Base-by-base conservation (phyloP, 768 basidiomycete genomes). In the Phylloporus scabripes region DNA sequence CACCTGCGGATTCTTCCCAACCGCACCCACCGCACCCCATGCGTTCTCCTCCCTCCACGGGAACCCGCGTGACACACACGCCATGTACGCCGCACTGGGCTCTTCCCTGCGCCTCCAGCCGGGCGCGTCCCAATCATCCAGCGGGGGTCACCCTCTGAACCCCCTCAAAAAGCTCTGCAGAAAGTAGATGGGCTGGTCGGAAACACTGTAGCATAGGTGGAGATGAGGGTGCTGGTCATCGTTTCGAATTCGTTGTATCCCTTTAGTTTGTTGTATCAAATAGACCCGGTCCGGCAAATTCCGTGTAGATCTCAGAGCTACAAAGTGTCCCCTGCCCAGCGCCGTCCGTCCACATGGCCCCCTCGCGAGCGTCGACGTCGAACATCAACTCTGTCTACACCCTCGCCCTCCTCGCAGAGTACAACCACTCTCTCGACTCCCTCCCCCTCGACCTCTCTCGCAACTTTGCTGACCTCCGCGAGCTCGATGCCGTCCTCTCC, bases 401-500 rank as follows among this genome's bases (percentile, higher is more conserved):
- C 7, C 79, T 89, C 54, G 65, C 80, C 36, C 74, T 90, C 51
- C 80, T 92, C 59, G 74, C 79, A 49, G 90, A 93, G 66, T 92
- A 91, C 73, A 84, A 83, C 14, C 92, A 98, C 68, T 84, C 87
- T 23, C 85, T 98, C 67, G 94, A 96, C 72, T 80, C 92, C 18
- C 81, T 98, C 48, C 95, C 95, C 50, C 78, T 88, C 54, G 92
- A 96, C 70, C 83, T 99, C 68, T 95, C 95, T 11, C 84, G 91
- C 68, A 85, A 83, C 69, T 90, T 96, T 67, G 90, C 87, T 10
- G 96, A 99, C 76, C 82, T 99, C 46, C 89, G 93, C 55, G 96
- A 99, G 72, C 88, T 99, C 70, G 96, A 98, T 68, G 96, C 95
- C 49, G 96, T 99, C 51, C 80, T 99, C 58, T 93, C 92, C 57